A percentile compares a stretch with the other conserved stretches of the same genome.
Evolutionary conservation across 1,139 yeast genomes (phyloP).

Genomic region (Sugiyamaella xylanicola): DNA sequence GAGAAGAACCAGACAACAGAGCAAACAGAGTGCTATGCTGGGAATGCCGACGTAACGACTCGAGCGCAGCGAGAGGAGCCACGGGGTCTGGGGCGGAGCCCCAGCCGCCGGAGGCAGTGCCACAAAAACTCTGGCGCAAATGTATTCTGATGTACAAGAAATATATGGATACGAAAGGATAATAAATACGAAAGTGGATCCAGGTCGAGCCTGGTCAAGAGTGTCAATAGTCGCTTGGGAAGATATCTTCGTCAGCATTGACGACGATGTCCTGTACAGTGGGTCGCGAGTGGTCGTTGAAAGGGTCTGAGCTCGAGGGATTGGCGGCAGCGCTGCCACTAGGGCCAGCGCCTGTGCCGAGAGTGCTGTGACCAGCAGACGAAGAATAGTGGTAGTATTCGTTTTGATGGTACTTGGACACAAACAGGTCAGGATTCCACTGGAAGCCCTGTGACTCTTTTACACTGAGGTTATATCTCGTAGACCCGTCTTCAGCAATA

Average conservation of each 20-base stretch:
- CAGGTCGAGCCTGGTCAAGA: background rate
- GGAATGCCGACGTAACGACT: background rate
- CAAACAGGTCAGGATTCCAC: constrained; percentile 75
- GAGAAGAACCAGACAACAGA: no score
- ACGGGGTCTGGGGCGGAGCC: background rate
- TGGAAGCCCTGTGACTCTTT: constrained; percentile 72
- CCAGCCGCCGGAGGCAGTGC: background rate
- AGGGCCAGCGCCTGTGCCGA: constrained; percentile 12
- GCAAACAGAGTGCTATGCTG: no score
- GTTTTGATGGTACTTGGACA: constrained; percentile 61
- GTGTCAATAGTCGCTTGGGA: constrained; percentile 30
- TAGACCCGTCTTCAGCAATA: constrained; percentile 33
- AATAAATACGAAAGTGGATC: constrained; percentile 11
- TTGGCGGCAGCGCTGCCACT: background rate
- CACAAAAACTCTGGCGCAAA: no score
- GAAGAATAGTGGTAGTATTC: constrained; percentile 16
- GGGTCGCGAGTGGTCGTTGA: constrained; percentile 25
- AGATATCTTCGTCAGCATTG: constrained; percentile 32
- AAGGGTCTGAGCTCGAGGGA: constrained; percentile 1
- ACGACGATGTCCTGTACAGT: constrained; percentile 31
- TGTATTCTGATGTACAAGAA: no score
- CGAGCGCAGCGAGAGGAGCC: background rate
- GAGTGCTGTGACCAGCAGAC: constrained; percentile 7
- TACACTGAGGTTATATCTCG: constrained; percentile 46
- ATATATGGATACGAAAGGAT: background rate